These are phyloP conservation scores for Lactifluus volemus DNA, from an alignment of 768 basidiomycete genomes.

Conservation along the genomic window DNA sequence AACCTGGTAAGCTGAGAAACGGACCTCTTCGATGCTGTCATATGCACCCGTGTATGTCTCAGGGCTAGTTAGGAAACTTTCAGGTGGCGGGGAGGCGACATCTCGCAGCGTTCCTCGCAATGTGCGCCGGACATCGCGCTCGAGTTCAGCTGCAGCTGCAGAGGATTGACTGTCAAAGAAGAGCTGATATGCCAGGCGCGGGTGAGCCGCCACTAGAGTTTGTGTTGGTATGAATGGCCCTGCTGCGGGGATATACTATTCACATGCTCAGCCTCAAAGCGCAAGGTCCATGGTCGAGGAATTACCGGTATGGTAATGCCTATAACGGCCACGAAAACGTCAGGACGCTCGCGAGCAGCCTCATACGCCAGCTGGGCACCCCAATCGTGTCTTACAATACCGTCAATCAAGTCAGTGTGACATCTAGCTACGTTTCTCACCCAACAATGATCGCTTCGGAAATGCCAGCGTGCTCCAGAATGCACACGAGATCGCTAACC, in stretches of 20 bases:
- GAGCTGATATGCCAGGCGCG: slow-evolving; percentile 46
- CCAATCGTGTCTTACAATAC: slow-evolving; percentile 60
- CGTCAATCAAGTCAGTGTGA: background rate
- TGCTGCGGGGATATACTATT: slow-evolving; percentile 53
- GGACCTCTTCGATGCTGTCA: slow-evolving; percentile 36
- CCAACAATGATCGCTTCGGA: slow-evolving; percentile 51
- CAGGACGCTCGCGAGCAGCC: slow-evolving; percentile 58
- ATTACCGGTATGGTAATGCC: slow-evolving; percentile 55
- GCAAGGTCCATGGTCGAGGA: background rate
- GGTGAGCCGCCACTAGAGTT: slow-evolving; percentile 33
- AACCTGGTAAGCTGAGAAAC: background rate
- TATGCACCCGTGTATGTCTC: slow-evolving; percentile 48
- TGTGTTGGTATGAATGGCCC: slow-evolving; percentile 41
- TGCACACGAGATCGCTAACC: slow-evolving; percentile 53
- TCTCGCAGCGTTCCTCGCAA: slow-evolving; percentile 49
- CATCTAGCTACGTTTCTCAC: slow-evolving; percentile 27
- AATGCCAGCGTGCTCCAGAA: slow-evolving; percentile 45
- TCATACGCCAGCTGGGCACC: slow-evolving; percentile 61
- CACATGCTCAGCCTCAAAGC: slow-evolving; percentile 3
- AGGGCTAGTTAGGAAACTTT: slow-evolving; percentile 40
- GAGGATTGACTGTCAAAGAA: slow-evolving; percentile 48
- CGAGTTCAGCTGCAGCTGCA: slow-evolving; percentile 44
- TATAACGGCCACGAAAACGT: slow-evolving; percentile 49
- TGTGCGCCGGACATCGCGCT: slow-evolving; percentile 46
- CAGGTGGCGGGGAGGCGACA: slow-evolving; percentile 47